Conservation (phyloP, 116 monocot genomes). For the Trichopus zeylanicus region DNA sequence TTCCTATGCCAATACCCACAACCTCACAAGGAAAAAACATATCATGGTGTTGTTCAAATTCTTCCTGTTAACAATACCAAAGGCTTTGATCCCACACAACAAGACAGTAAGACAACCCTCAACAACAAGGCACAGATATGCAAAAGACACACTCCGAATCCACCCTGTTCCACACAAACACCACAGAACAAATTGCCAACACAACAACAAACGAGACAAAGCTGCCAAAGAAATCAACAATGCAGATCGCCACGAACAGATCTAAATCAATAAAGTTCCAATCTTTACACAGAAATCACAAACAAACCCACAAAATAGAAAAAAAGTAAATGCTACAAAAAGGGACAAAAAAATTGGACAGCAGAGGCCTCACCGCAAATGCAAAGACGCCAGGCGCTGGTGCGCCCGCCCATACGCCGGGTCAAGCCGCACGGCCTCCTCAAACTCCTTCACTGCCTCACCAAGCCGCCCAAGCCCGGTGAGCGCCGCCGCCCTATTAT, state of each 20-base stretch:
- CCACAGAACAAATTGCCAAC: not conserved
- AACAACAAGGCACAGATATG: too few species aligned
- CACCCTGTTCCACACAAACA: too few species aligned
- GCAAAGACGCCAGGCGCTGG: constrained; percentile 36
- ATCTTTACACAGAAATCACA: not conserved
- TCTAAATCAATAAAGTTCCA: not conserved
- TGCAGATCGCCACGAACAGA: not conserved
- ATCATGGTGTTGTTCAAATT: too few species aligned
- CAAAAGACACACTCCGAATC: too few species aligned
- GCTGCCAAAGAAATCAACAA: not conserved
- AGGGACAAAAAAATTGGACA: not conserved
- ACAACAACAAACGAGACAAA: not conserved
- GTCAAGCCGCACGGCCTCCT: constrained; percentile 37
- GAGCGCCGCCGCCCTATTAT: constrained; percentile 52
- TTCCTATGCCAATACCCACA: too few species aligned
- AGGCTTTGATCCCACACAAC: too few species aligned
- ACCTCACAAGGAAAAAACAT: too few species aligned
- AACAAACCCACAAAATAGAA: not conserved
- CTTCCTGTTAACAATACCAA: too few species aligned
- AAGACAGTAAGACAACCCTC: too few species aligned
- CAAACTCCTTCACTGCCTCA: constrained; percentile 47
- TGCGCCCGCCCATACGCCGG: constrained; percentile 32
- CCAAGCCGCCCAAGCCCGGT: constrained; percentile 26
- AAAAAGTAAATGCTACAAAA: not conserved
- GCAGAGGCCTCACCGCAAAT: constrained; percentile 37